phyloP scores from a whole-genome alignment of 1,284 basidiomycete species.

The Cryptococcus sp. region DNA sequence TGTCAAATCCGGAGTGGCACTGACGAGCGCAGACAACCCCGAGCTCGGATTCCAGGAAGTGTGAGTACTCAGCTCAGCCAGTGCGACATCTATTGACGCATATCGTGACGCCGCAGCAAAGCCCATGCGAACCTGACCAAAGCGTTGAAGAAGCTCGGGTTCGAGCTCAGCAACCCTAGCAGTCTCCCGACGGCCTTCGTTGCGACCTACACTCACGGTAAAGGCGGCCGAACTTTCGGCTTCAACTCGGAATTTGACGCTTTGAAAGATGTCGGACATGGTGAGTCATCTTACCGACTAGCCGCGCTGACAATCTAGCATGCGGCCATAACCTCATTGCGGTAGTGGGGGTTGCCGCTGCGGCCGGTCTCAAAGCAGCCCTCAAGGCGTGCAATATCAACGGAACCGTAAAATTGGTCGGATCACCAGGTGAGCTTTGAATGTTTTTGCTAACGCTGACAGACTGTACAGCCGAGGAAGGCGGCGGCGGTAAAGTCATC shows the following conservation, averaged over 20 bases:
- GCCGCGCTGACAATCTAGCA: slow-evolving; percentile 50
- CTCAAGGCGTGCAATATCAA: slow-evolving; percentile 38
- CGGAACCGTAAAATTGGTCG: slow-evolving; percentile 47
- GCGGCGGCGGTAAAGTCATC: slow-evolving; percentile 74
- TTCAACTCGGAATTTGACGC: slow-evolving; percentile 41
- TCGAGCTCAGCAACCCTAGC: slow-evolving; percentile 29
- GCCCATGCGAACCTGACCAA: slow-evolving; percentile 26
- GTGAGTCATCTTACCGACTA: slow-evolving; percentile 15
- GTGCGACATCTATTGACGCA: background rate
- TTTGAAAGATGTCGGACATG: slow-evolving; percentile 29
- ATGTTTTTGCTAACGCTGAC: slow-evolving; percentile 39
- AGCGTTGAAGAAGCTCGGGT: slow-evolving; percentile 28
- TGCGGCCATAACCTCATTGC: slow-evolving; percentile 63
- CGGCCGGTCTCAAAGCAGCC: slow-evolving; percentile 43
- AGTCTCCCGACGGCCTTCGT: slow-evolving; percentile 31
- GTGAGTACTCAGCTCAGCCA: slow-evolving; percentile 12
- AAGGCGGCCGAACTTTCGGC: slow-evolving; percentile 34
- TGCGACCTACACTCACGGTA: slow-evolving; percentile 32
- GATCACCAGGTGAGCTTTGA: slow-evolving; percentile 27
- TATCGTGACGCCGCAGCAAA: slow-evolving; percentile 13
- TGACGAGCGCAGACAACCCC: slow-evolving; percentile 24
- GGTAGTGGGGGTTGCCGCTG: slow-evolving; percentile 48
- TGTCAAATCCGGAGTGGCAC: background rate
- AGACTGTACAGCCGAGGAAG: slow-evolving; percentile 68
- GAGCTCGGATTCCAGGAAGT: slow-evolving; percentile 36